Conservation (phyloP, 192 early-diverging fungal genomes). For the Gonapodya sp. region DNA sequence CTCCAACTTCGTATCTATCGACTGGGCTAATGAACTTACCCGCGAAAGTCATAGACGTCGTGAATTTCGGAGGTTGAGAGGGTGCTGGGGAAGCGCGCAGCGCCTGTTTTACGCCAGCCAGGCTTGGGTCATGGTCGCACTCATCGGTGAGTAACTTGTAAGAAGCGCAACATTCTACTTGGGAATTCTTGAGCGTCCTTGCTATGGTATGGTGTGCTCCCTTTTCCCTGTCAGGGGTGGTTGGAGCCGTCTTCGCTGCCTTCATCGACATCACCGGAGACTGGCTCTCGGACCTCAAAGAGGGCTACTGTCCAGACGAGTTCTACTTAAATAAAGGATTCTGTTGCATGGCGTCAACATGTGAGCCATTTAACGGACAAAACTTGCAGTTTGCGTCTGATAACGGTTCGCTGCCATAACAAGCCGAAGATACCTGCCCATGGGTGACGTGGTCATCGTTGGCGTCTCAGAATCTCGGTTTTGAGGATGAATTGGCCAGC, state of each 20-base stretch:
- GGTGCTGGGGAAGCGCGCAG: not conserved
- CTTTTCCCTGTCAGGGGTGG: not conserved
- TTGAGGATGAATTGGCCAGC: not conserved
- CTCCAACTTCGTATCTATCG: not conserved
- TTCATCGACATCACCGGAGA: conserved; percentile 84
- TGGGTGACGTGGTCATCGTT: not conserved
- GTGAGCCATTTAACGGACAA: not conserved
- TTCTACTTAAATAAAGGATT: conserved; percentile 93
- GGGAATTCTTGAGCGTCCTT: too few species aligned
- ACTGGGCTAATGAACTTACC: not conserved
- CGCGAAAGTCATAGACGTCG: not conserved
- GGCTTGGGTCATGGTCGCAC: not conserved
- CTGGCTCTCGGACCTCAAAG: conserved; percentile 81
- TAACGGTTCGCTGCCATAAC: not conserved
- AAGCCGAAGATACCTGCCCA: not conserved
- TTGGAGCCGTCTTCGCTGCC: conserved; percentile 22
- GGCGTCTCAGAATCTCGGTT: not conserved
- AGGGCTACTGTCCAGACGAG: conserved; percentile 70
- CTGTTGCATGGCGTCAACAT: conserved; percentile 51
- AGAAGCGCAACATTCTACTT: too few species aligned
- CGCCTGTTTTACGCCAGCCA: not conserved
- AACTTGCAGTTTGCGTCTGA: not conserved
- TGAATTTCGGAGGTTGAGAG: not conserved
- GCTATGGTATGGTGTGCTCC: too few species aligned
- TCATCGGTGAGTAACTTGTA: too few species aligned